phyloP scores from a whole-genome alignment of 768 basidiomycete species.

The Suillus occidentalis region DNA sequence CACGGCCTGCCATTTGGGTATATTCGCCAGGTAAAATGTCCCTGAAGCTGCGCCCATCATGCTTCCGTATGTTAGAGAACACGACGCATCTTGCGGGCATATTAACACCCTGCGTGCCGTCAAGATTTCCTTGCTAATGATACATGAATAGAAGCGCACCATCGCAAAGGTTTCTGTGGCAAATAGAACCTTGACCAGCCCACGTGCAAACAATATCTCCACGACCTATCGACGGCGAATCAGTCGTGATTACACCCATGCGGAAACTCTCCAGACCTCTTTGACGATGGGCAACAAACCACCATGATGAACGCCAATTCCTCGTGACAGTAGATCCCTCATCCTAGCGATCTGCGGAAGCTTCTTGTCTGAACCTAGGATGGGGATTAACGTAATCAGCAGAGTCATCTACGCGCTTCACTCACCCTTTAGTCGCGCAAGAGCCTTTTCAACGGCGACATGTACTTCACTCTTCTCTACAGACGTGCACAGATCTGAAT shows the following conservation, averaged over 20 bases:
- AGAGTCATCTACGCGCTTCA: slow-evolving; percentile 9
- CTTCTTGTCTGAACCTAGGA: slow-evolving; percentile 81
- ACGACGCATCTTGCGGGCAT: slow-evolving; percentile 99
- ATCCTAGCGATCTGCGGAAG: slow-evolving; percentile 92
- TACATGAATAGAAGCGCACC: slow-evolving; percentile 47
- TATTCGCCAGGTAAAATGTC: slow-evolving; percentile 91
- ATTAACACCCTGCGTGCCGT: slow-evolving; percentile 80
- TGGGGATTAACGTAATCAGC: slow-evolving; percentile 8
- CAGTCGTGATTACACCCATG: not conserved
- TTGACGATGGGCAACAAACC: slow-evolving; percentile 96
- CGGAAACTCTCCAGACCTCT: slow-evolving; percentile 55
- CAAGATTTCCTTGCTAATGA: slow-evolving; percentile 12
- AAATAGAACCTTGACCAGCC: slow-evolving; percentile 93
- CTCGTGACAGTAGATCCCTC: slow-evolving; percentile 84
- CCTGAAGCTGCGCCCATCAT: slow-evolving; percentile 91
- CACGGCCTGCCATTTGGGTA: slow-evolving; percentile 99
- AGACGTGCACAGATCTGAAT: slow-evolving; percentile 83
- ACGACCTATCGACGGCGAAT: slow-evolving; percentile 62
- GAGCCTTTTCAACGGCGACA: slow-evolving; percentile 87
- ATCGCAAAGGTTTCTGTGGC: slow-evolving; percentile 99
- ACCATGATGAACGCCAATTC: slow-evolving; percentile 97
- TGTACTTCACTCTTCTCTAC: slow-evolving; percentile 98
- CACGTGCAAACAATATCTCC: slow-evolving; percentile 93
- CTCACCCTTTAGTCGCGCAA: slow-evolving; percentile 87
- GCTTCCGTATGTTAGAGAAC: slow-evolving; percentile 92